A percentile compares a stretch with the other conserved stretches of the same genome.
phyloP scores from a whole-genome alignment of 2,329 filamentous ascomycete genomes.

The Clonostachys sp. region DNA sequence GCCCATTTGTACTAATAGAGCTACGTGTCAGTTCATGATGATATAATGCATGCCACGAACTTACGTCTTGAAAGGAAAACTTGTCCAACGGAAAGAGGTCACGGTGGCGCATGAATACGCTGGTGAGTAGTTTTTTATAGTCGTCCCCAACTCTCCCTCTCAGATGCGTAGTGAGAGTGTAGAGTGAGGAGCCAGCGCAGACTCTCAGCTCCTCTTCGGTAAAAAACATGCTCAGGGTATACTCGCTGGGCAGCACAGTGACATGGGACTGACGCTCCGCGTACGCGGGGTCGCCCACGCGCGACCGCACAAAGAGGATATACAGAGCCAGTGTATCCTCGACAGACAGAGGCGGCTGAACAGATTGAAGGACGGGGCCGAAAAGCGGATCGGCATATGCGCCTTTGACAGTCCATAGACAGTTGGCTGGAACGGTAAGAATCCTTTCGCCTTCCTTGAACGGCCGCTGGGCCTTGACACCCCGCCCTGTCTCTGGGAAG shows the following conservation, averaged over 20 bases:
- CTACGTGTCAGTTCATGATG: conserved; percentile 3
- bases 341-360: conserved; percentile 17
- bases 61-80: conserved; percentile 24
- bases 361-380: conserved; percentile 19
- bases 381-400: conserved; percentile 22
- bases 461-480: conserved; percentile 15
- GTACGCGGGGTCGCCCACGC: too few species aligned
- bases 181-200: conserved; percentile 22
- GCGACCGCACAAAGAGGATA: too few species aligned
- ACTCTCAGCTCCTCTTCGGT: conserved; percentile 22
- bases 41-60: conserved; percentile 27
- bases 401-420: conserved; percentile 23
- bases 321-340: too few species aligned
- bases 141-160: conserved; percentile 18
- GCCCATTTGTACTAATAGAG: too few species aligned
- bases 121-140: conserved; percentile 16
- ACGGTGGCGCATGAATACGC: conserved; percentile 17
- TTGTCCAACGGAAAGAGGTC: conserved; percentile 22
- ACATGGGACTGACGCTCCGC: conserved; percentile 8
- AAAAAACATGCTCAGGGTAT: conserved; percentile 27
- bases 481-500: conserved; percentile 22
- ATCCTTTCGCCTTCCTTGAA: conserved; percentile 24
- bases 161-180: conserved; percentile 22
- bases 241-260: conserved; percentile 18
- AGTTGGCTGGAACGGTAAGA: conserved; percentile 20